Percentiles rank a stretch among this genome's conserved stretches.
Evolutionary conservation across 108 stramenopile species (phyloP).

Genomic region (Stephanodiscus minutulus): DNA sequence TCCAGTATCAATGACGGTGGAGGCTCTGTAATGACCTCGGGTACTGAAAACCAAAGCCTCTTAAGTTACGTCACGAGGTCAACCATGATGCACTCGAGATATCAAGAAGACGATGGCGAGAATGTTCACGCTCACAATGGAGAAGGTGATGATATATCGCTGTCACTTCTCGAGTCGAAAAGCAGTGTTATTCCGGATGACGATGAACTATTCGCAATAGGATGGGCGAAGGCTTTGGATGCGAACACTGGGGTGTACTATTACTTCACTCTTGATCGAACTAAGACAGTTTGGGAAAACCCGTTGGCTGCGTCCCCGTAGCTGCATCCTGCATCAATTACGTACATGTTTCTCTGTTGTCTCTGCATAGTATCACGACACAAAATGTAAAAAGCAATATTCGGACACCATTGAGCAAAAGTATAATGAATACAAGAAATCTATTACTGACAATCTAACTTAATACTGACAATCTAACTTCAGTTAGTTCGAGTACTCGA

Average conservation of each 20-base stretch:
- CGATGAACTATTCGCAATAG: constrained; percentile 79
- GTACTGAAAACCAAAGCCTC: constrained; percentile 47
- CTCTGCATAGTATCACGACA: not conserved
- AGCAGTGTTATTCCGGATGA: constrained; percentile 70
- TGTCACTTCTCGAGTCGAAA: constrained; percentile 40
- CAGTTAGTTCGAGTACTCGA: too few relatives aligned
- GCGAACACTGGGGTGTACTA: constrained; percentile 81
- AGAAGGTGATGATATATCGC: constrained; percentile 44
- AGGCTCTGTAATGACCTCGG: constrained; percentile 48
- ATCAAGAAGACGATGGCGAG: constrained; percentile 10
- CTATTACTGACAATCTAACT: too few relatives aligned
- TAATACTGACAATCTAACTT: too few relatives aligned
- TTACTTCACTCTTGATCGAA: constrained; percentile 86
- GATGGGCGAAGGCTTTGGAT: constrained; percentile 90
- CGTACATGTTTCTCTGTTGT: not conserved
- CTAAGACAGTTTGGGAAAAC: constrained; percentile 84
- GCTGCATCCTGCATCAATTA: not conserved
- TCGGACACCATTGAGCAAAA: too few relatives aligned
- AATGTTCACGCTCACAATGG: not conserved
- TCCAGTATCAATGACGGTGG: constrained; percentile 42
- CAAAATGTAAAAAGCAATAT: not conserved
- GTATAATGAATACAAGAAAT: too few relatives aligned
- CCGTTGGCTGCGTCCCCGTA: constrained; percentile 46
- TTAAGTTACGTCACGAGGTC: constrained; percentile 52
- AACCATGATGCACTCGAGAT: constrained; percentile 40